phyloP scores from a whole-genome alignment of 441 rosid genomes.

The Eruca vesicaria region DNA sequence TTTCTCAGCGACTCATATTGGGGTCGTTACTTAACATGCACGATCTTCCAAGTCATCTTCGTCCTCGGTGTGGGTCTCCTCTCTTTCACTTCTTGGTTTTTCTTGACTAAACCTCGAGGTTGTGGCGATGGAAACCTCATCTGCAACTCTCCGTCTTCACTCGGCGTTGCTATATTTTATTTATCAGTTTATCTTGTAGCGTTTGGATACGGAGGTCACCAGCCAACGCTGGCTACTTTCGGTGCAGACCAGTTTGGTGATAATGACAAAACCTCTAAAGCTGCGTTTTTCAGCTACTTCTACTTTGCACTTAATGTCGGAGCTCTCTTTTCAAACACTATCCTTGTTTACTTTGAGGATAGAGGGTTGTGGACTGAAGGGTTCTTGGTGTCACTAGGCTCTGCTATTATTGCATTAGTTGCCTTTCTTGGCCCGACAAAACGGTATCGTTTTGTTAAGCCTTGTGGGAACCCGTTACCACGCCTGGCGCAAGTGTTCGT shows the following conservation, averaged over 20 bases:
- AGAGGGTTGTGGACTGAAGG: conserved; percentile 78
- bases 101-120: conserved; percentile 62
- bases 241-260: conserved; percentile 89
- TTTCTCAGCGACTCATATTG: conserved; percentile 92
- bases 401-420: conserved; percentile 53
- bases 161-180: conserved; percentile 52
- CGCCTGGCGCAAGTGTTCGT: conserved; percentile 80
- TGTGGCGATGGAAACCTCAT: conserved; percentile 57
- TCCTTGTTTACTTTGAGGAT: conserved; percentile 80
- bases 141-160: conserved; percentile 49
- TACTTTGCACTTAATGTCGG: conserved; percentile 84
- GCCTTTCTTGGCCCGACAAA: conserved; percentile 43
- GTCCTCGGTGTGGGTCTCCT: conserved; percentile 56
- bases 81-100: conserved; percentile 57
- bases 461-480: conserved; percentile 82
- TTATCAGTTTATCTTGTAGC: conserved; percentile 69
- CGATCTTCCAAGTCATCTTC: conserved; percentile 31
- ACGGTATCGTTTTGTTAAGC: conserved; percentile 52
- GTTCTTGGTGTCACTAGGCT: conserved; percentile 56
- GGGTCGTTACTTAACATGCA: conserved; percentile 71
- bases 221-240: conserved; percentile 86
- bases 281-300: conserved; percentile 73
- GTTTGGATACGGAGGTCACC: conserved; percentile 85
- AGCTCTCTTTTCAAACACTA: conserved; percentile 76
- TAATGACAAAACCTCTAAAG: conserved; percentile 39